Evolutionary conservation across 2,329 filamentous ascomycete species (phyloP).

Genomic region (Diaporthe amygdali): DNA sequence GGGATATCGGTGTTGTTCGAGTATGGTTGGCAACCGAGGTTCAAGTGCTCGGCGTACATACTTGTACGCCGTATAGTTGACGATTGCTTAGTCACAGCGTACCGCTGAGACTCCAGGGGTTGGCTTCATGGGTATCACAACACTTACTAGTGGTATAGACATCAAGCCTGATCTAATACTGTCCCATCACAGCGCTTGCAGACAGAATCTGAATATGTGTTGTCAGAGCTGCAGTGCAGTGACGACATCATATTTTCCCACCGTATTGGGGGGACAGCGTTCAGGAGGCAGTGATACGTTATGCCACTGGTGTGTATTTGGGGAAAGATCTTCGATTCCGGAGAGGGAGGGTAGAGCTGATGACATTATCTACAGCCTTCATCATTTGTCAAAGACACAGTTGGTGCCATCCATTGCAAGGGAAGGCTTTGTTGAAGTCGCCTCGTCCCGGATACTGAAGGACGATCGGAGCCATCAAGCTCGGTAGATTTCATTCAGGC

Average conservation of each 20-base stretch:
- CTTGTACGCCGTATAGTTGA: background rate
- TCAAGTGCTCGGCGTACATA: background rate
- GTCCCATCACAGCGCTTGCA: no score
- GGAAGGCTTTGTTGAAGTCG: background rate
- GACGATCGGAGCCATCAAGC: background rate
- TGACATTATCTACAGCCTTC: background rate
- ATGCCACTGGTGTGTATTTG: background rate
- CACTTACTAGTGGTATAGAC: background rate
- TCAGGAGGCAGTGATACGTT: background rate
- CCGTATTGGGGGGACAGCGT: background rate
- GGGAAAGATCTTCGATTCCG: background rate
- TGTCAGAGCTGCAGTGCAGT: background rate
- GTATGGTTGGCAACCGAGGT: background rate
- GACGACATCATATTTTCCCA: background rate
- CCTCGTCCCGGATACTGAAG: background rate
- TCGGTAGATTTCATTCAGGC: background rate
- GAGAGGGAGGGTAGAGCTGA: background rate
- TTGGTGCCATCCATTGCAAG: background rate
- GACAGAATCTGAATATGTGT: background rate
- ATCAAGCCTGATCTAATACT: no score
- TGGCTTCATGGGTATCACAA: background rate
- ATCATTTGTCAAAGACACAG: background rate
- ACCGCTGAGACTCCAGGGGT: background rate
- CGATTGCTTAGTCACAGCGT: slow-evolving; percentile 14
- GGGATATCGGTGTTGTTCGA: background rate